phyloP scores from a whole-genome alignment of 192 early-diverging fungal species.

The Radiomyces spectabilis region DNA sequence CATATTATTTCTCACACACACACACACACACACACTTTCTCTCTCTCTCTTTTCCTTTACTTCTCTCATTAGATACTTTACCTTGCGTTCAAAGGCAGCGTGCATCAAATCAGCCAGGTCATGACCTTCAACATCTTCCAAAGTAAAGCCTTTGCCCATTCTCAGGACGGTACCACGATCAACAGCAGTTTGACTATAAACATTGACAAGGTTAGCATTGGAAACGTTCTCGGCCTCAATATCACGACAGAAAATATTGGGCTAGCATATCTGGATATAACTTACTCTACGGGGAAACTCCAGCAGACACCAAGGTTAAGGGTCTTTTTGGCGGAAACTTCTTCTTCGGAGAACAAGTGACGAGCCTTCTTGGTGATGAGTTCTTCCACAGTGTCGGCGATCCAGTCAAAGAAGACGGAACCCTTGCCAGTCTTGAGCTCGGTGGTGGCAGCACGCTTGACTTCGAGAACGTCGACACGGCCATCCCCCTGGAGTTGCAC shows the following conservation, averaged over 20 bases:
- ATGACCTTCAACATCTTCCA: constrained; percentile 65
- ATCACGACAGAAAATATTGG: background rate
- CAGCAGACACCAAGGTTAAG: constrained; percentile 69
- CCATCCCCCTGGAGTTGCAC: constrained; percentile 78
- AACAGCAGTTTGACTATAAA: constrained; percentile 49
- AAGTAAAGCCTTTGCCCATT: constrained; percentile 84
- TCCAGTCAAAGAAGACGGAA: constrained; percentile 73
- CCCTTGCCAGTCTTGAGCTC: constrained; percentile 75
- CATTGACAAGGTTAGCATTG: too few relatives aligned
- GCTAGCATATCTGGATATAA: background rate
- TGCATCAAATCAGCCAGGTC: constrained; percentile 85
- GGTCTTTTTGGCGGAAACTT: constrained; percentile 20
- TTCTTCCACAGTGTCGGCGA: constrained; percentile 50
- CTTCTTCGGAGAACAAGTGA: constrained; percentile 15
- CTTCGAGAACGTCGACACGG: constrained; percentile 51
- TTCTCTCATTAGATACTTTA: constrained; percentile 8
- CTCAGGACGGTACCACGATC: constrained; percentile 39
- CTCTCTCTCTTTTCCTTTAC: background rate
- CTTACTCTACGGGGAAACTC: constrained; percentile 77
- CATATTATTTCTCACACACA: background rate
- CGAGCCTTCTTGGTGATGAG: constrained; percentile 17
- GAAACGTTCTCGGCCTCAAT: too few relatives aligned
- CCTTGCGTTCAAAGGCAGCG: constrained; percentile 65
- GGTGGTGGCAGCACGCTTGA: constrained; percentile 66
- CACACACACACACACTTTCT: too few relatives aligned